Conservation (phyloP, 768 basidiomycete species). For the Kwoniella shandongensis region DNA sequence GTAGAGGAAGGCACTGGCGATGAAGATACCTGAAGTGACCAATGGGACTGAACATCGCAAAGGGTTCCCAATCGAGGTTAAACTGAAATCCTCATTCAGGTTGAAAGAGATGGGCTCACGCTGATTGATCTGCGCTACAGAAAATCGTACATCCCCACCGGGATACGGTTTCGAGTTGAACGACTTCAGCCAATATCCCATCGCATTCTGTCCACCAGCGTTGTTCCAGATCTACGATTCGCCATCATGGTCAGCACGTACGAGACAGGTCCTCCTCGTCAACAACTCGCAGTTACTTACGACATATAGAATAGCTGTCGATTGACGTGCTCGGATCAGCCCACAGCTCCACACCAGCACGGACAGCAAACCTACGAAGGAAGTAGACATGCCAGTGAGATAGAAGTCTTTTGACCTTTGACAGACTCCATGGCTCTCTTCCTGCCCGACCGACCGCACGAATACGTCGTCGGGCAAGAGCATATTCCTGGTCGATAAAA, state of each 20-base stretch:
- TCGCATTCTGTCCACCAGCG: conserved; percentile 18
- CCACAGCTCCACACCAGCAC: neutral
- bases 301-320: conserved; percentile 21
- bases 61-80: neutral
- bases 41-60: conserved; percentile 17
- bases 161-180: conserved; percentile 31
- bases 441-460: conserved; percentile 13
- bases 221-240: conserved; percentile 34
- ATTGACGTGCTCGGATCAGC: neutral
- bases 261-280: neutral
- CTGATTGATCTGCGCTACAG: conserved; percentile 32
- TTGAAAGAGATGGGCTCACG: conserved; percentile 4
- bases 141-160: conserved; percentile 27
- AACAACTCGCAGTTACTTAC: conserved; percentile 10
- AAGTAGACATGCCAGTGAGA: conserved; percentile 26
- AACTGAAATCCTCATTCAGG: neutral
- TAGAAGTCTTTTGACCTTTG: conserved; percentile 11
- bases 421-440: conserved; percentile 3
- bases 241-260: neutral
- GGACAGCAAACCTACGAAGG: conserved; percentile 11
- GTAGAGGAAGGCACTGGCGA: conserved; percentile 23
- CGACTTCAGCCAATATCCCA: conserved; percentile 35
- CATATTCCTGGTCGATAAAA: conserved; percentile 3
- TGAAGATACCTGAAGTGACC: conserved; percentile 20
- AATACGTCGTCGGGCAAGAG: conserved; percentile 11